Base-by-base conservation (phyloP, 2,329 filamentous ascomycete species). In the Sphaceloma murrayae region DNA sequence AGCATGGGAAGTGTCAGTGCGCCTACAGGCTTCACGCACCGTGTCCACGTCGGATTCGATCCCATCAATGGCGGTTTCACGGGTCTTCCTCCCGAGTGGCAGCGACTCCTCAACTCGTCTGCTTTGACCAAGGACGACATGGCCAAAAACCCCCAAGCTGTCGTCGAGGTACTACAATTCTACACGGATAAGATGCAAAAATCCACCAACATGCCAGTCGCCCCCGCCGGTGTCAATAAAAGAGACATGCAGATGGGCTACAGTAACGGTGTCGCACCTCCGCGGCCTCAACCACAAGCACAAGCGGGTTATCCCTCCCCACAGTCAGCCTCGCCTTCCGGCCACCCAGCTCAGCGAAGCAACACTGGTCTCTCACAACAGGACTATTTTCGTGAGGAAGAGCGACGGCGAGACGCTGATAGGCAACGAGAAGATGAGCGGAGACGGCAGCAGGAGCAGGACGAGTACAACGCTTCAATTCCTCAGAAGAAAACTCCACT, bases 1-100 rank as follows among this genome's bases (percentile, higher is more conserved):
- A 96, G 89, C 62, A 94, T 96, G 86, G 88, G 91, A 49, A 91
- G 91, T 54, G 91, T 98, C 46, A 95, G 89, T 67, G 95, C 96
- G 63, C 91, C 91, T 4, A 96, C 91, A 52, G 95, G 96, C 68
- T 98, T 98, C 68, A 87, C 84, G 17, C 91, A 98, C 62, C 83
- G 88, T 34, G 88, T 98, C 17, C 91, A 98, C 62, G 91, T 98
- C 53, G 91, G 91, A 48, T 98, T 96, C 59, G 91, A 98, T 61
- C 87, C 89, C 18, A 82, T 87, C 56, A 94, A 86, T 2, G 91
- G 91, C 51, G 87, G 91, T 54, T 98, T 98, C 57, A 86, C 94
- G 36, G 91, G 91, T 29, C 66, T 98, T 53, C 91, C 91, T 1
- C 81, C 86, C 4, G 91, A 98, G 68, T 98, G 91, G 91, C 91